Evolutionary conservation across 768 basidiomycete genomes (phyloP).

Genomic region (Termitomyces eurrhizus): DNA sequence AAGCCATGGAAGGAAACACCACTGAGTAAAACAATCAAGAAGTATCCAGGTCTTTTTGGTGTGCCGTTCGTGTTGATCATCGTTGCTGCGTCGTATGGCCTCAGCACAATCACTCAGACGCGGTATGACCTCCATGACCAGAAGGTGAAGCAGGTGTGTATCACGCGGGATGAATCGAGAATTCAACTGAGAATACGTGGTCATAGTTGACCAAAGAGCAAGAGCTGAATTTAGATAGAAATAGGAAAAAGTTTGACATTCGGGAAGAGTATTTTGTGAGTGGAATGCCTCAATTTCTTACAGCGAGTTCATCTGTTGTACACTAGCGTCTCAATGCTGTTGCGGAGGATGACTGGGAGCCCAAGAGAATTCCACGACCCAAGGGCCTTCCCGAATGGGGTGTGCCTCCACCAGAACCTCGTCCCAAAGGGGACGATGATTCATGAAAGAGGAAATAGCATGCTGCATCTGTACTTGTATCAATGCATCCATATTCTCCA

Average conservation of each 20-base stretch:
- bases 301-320: not conserved
- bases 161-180: not conserved
- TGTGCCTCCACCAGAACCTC: conserved; percentile 63
- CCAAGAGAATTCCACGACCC: conserved; percentile 77
- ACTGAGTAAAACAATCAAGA: conserved; percentile 43
- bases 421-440: conserved; percentile 12
- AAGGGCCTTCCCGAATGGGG: conserved; percentile 95
- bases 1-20: conserved; percentile 20
- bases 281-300: conserved; percentile 17
- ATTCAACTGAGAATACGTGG: not conserved
- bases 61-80: conserved; percentile 83
- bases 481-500: not conserved
- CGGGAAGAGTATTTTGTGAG: conserved; percentile 95
- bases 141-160: conserved; percentile 63
- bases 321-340: conserved; percentile 60
- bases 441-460: not conserved
- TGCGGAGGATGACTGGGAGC: conserved; percentile 78
- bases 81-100: conserved; percentile 81
- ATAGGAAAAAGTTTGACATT: conserved; percentile 83
- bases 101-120: conserved; percentile 83
- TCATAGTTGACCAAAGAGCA: conserved; percentile 69
- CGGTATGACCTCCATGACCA: conserved; percentile 86
- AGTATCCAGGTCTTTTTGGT: conserved; percentile 74
- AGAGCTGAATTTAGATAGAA: conserved; percentile 65
- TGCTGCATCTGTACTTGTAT: conserved; percentile 5